A percentile compares a stretch with the other conserved stretches of the same genome.
These are phyloP conservation scores for Pyricularia pennisetigena DNA, from an alignment of 2,329 filamentous ascomycete species.

Conservation along the genomic window DNA sequence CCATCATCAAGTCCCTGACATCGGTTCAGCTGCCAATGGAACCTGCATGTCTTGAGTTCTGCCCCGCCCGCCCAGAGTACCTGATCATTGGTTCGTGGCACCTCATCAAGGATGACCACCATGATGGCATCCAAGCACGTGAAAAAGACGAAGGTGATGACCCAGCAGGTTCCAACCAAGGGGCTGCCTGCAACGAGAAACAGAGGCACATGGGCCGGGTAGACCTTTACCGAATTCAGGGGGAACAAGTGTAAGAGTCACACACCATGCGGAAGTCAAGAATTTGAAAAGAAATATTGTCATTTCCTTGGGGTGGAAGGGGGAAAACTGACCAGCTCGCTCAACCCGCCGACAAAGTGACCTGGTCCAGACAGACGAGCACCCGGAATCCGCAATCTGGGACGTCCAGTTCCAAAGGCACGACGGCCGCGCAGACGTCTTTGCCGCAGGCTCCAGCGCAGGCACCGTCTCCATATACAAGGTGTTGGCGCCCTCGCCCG, in stretches of 20 bases:
- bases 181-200: constrained; percentile 12
- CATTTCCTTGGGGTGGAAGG: not conserved
- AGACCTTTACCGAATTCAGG: constrained; percentile 50
- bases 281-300: not conserved
- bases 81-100: constrained; percentile 55
- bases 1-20: constrained; percentile 27
- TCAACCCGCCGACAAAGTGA: constrained; percentile 25
- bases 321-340: not conserved
- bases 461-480: constrained; percentile 58
- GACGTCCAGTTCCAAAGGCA: constrained; percentile 72
- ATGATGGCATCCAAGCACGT: not conserved
- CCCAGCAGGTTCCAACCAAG: not conserved
- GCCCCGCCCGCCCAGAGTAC: constrained; percentile 47
- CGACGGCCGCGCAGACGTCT: constrained; percentile 33
- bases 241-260: constrained; percentile 43
- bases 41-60: constrained; percentile 72
- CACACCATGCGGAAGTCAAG: constrained; percentile 1
- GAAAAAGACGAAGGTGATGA: not conserved
- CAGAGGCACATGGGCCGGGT: constrained; percentile 68
- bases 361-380: constrained; percentile 47
- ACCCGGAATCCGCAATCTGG: constrained; percentile 61
- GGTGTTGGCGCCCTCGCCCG: constrained; percentile 21
- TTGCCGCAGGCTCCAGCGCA: constrained; percentile 72
- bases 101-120: not conserved
- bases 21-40: constrained; percentile 53